Percentiles rank a stretch among this genome's conserved stretches.
Evolutionary conservation across 2,329 filamentous ascomycete species (phyloP).

Genomic region (Acrocalymma vagum): DNA sequence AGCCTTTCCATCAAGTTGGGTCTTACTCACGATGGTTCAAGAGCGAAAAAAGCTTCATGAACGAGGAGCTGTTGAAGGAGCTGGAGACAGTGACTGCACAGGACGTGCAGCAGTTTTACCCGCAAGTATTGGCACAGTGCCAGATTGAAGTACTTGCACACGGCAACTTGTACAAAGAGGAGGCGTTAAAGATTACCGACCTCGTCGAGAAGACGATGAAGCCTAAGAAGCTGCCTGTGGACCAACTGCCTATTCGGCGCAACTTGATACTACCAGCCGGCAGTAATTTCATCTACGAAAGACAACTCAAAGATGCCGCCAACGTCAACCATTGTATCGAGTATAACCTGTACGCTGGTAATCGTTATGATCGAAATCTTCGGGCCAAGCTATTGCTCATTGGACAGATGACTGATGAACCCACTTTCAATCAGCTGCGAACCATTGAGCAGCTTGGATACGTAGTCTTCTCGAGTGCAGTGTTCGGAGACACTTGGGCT

Average conservation of each 20-base stretch:
- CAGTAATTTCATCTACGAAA: slow-evolving; percentile 84
- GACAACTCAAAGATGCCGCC: slow-evolving; percentile 80
- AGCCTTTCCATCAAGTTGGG: slow-evolving; percentile 88
- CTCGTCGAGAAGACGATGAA: slow-evolving; percentile 81
- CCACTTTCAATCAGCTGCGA: slow-evolving; percentile 90
- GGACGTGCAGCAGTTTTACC: slow-evolving; percentile 79
- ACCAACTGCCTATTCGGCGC: slow-evolving; percentile 81
- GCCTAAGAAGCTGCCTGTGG: slow-evolving; percentile 74
- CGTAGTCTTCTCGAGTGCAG: slow-evolving; percentile 86
- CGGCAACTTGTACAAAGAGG: slow-evolving; percentile 93
- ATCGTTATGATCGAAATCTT: slow-evolving; percentile 67
- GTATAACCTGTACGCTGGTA: slow-evolving; percentile 55
- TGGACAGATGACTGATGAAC: slow-evolving; percentile 91
- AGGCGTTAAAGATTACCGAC: slow-evolving; percentile 84
- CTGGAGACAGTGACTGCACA: slow-evolving; percentile 77
- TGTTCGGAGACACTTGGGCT: slow-evolving; percentile 75
- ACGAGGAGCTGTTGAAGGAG: slow-evolving; percentile 81
- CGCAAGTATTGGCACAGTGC: slow-evolving; percentile 81
- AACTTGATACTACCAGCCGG: slow-evolving; percentile 81
- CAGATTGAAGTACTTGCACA: slow-evolving; percentile 90
- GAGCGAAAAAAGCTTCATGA: slow-evolving; percentile 77
- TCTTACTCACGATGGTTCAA: slow-evolving; percentile 84
- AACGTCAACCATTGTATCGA: slow-evolving; percentile 74
- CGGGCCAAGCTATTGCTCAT: slow-evolving; percentile 83
- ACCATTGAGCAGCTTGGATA: slow-evolving; percentile 99